Evolutionary conservation across 352 stramenopile species (phyloP).

Genomic region (Phytophthora brassicae): DNA sequence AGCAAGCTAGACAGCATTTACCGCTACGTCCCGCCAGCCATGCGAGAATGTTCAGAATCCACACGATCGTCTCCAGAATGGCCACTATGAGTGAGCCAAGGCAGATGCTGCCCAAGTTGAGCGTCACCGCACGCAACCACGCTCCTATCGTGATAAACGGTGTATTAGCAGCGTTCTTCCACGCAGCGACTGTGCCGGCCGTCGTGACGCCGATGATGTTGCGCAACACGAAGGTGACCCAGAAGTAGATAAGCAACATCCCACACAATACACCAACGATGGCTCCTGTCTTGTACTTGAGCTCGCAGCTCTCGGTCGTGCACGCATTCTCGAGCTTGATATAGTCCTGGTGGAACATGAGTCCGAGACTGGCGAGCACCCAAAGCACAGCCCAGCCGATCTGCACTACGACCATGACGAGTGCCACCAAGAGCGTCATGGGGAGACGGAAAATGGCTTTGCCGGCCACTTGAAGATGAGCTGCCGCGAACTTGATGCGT

Average conservation of each 20-base stretch:
- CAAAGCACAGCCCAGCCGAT: constrained; percentile 87
- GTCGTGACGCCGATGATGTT: constrained; percentile 92
- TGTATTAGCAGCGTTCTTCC: constrained; percentile 80
- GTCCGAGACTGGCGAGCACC: constrained; percentile 77
- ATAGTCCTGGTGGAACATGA: constrained; percentile 81
- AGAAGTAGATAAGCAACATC: constrained; percentile 94
- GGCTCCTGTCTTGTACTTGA: constrained; percentile 44
- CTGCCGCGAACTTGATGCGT: constrained; percentile 91
- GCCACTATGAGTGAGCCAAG: constrained; percentile 91
- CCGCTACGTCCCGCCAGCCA: constrained; percentile 59
- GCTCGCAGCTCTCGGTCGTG: constrained; percentile 47
- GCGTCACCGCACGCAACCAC: constrained; percentile 80
- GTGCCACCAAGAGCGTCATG: constrained; percentile 81
- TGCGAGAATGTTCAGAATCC: constrained; percentile 68
- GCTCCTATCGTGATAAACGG: constrained; percentile 78
- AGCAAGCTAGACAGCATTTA: constrained; percentile 75
- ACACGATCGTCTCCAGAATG: constrained; percentile 84
- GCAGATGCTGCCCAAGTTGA: constrained; percentile 92
- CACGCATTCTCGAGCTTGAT: constrained; percentile 58
- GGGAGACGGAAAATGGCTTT: constrained; percentile 83
- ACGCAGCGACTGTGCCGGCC: constrained; percentile 89
- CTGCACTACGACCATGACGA: constrained; percentile 84
- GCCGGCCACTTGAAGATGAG: constrained; percentile 89
- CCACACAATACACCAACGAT: constrained; percentile 79
- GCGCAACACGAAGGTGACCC: constrained; percentile 80